A percentile compares a stretch with the other conserved stretches of the same genome.
Evolutionary conservation across 169 alveolate species (phyloP).

Genomic region (Plasmodium gonderi): DNA sequence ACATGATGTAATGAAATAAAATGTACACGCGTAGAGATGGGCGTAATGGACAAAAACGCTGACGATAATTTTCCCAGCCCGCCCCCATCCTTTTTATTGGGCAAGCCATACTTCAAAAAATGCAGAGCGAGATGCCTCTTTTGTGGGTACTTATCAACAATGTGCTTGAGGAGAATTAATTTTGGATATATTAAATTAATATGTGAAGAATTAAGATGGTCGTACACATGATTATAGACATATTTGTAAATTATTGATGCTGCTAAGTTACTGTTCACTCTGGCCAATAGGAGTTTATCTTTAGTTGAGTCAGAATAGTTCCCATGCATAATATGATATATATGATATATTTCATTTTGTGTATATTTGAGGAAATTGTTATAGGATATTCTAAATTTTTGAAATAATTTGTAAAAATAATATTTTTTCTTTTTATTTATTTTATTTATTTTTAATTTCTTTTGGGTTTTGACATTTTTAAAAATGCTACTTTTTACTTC

Average conservation of each 20-base stretch:
- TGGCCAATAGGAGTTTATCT: constrained; percentile 42
- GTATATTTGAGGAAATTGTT: constrained; percentile 37
- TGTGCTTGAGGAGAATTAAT: constrained; percentile 46
- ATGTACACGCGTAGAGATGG: neutral
- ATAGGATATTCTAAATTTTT: constrained; percentile 51
- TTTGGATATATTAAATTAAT: constrained; percentile 54
- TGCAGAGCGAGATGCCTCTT: constrained; percentile 40
- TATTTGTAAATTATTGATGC: constrained; percentile 69
- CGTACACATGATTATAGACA: constrained; percentile 35
- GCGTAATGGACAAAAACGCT: neutral
- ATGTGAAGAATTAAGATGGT: constrained; percentile 8
- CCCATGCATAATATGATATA: constrained; percentile 59
- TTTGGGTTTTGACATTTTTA: constrained; percentile 31
- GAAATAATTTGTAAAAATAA: constrained; percentile 62
- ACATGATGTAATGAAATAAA: too few relatives aligned
- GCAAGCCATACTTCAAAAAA: constrained; percentile 64
- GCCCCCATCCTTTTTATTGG: neutral
- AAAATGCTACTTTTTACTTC: constrained; percentile 69
- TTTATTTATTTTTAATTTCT: constrained; percentile 51
- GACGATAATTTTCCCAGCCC: neutral
- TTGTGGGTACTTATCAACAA: constrained; percentile 71
- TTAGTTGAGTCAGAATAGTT: constrained; percentile 42
- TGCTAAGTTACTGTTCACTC: constrained; percentile 48
- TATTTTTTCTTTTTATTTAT: constrained; percentile 58
- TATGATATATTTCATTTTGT: constrained; percentile 61